A percentile compares a stretch with the other conserved stretches of the same genome.
Evolutionary conservation across 495 filamentous ascomycete genomes (phyloP).

Genomic region (Aspergillus egyptiacus): DNA sequence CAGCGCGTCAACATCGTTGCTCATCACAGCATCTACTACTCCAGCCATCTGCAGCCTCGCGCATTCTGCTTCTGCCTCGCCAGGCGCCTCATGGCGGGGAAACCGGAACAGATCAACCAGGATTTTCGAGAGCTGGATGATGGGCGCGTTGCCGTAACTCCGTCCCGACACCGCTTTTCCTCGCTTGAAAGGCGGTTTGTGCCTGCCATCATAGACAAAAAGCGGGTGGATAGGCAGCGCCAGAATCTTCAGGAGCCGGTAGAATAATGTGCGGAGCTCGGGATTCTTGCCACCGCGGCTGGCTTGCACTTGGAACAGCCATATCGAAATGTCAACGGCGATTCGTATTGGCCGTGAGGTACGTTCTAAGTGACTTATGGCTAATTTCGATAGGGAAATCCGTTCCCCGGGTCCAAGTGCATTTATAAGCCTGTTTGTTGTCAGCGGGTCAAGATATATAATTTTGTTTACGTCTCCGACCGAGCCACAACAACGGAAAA

Average conservation of each 20-base stretch:
- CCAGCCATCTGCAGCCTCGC: slow-evolving; percentile 77
- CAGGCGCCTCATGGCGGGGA: slow-evolving; percentile 78
- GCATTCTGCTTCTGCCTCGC: slow-evolving; percentile 96
- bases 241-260: slow-evolving; percentile 78
- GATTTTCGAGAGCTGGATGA: slow-evolving; percentile 62
- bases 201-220: slow-evolving; percentile 90
- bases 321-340: slow-evolving; percentile 94
- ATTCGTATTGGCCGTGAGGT: slow-evolving; percentile 70
- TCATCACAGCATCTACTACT: slow-evolving; percentile 90
- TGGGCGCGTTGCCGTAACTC: slow-evolving; percentile 42
- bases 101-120: slow-evolving; percentile 82
- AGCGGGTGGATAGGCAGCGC: slow-evolving; percentile 76
- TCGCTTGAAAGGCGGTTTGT: slow-evolving; percentile 88
- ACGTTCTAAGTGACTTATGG: slow-evolving; percentile 65
- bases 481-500: not conserved
- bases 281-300: slow-evolving; percentile 85
- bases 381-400: slow-evolving; percentile 76
- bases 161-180: slow-evolving; percentile 45
- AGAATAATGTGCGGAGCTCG: slow-evolving; percentile 87
- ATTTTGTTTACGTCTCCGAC: slow-evolving; percentile 3
- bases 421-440: slow-evolving; percentile 65
- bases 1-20: slow-evolving; percentile 94
- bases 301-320: slow-evolving; percentile 91
- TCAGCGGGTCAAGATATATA: slow-evolving; percentile 16
- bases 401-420: slow-evolving; percentile 80